Percentiles rank a stretch among this genome's conserved stretches.
Conservation (phyloP, 1,284 basidiomycete species). For the Coriolopsis trogii region DNA sequence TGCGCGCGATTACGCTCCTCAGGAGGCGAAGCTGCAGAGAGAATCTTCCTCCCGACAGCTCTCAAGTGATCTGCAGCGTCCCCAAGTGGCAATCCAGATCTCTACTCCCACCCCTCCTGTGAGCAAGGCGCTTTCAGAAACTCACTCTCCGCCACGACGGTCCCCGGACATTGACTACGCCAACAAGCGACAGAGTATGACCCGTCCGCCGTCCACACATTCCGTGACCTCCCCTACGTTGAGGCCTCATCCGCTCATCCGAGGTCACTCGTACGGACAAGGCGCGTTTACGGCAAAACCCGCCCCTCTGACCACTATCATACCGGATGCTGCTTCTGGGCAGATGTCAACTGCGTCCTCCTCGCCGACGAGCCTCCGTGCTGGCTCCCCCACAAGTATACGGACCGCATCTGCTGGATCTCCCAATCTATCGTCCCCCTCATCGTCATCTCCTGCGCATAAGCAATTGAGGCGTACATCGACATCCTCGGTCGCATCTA, state of each 20-base stretch:
- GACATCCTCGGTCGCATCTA: constrained; percentile 66
- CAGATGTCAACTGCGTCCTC: constrained; percentile 46
- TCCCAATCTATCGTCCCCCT: constrained; percentile 32
- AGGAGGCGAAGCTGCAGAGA: constrained; percentile 12
- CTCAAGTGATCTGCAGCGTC: constrained; percentile 24
- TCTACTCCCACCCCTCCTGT: constrained; percentile 31
- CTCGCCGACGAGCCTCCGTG: constrained; percentile 29
- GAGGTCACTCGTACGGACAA: constrained; percentile 66
- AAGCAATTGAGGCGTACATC: constrained; percentile 54
- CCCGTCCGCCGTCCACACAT: constrained; percentile 68
- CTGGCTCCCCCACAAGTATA: constrained; percentile 37
- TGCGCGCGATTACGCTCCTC: constrained; percentile 22
- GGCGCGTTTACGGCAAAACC: constrained; percentile 43
- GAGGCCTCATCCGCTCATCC: constrained; percentile 75
- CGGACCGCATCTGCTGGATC: constrained; percentile 36
- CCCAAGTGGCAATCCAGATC: constrained; percentile 26
- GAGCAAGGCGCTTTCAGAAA: constrained; percentile 43
- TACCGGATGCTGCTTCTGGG: constrained; percentile 51
- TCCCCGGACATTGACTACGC: constrained; percentile 30
- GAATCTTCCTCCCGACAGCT: constrained; percentile 10
- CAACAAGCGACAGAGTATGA: constrained; percentile 39
- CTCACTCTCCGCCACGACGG: constrained; percentile 43
- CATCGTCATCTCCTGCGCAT: constrained; percentile 32
- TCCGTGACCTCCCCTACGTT: constrained; percentile 48
- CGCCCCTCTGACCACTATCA: constrained; percentile 56